Evolutionary conservation across 2,329 filamentous ascomycete genomes (phyloP).

Genomic region (Periconia sp.): DNA sequence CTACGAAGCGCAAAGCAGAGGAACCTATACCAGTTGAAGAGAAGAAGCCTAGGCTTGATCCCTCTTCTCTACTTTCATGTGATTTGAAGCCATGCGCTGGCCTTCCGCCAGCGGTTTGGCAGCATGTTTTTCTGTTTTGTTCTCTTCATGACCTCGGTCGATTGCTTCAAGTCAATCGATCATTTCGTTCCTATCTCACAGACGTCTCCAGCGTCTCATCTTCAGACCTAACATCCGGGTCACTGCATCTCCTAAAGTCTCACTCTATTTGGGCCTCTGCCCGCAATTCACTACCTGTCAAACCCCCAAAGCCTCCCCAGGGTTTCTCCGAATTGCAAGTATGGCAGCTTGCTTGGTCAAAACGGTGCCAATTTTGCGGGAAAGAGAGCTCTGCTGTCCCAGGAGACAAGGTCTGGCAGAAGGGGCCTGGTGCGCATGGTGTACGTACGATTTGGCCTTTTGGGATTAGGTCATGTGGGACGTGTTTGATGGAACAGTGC

Average conservation of each 20-base stretch:
- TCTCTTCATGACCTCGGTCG: constrained; percentile 64
- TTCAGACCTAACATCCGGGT: constrained; percentile 32
- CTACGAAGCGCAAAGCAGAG: constrained; percentile 42
- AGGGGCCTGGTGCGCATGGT: constrained; percentile 63
- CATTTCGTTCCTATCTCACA: constrained; percentile 58
- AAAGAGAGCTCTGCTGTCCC: constrained; percentile 38
- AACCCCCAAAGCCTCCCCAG: constrained; percentile 68
- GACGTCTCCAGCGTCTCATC: constrained; percentile 35
- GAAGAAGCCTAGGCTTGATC: constrained; percentile 37
- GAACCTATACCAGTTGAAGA: constrained; percentile 18
- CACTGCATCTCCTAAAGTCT: constrained; percentile 51
- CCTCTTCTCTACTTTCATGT: constrained; percentile 11
- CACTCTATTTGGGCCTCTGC: constrained; percentile 72
- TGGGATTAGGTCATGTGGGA: constrained; percentile 64
- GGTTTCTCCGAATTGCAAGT: constrained; percentile 71
- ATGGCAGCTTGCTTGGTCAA: constrained; percentile 70
- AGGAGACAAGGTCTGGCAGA: constrained; percentile 52
- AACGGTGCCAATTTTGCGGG: constrained; percentile 68
- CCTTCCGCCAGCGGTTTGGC: constrained; percentile 67
- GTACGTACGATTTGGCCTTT: constrained; percentile 73
- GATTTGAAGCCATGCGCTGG: constrained; percentile 32
- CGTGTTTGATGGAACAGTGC: constrained; percentile 63
- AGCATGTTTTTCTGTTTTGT: constrained; percentile 68
- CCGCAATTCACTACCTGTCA: constrained; percentile 64
- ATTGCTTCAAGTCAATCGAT: constrained; percentile 67